A percentile compares a stretch with the other conserved stretches of the same genome.
These are phyloP conservation scores for Colletotrichum euphorbiae DNA, from an alignment of 2,329 filamentous ascomycete species.

Conservation along the genomic window DNA sequence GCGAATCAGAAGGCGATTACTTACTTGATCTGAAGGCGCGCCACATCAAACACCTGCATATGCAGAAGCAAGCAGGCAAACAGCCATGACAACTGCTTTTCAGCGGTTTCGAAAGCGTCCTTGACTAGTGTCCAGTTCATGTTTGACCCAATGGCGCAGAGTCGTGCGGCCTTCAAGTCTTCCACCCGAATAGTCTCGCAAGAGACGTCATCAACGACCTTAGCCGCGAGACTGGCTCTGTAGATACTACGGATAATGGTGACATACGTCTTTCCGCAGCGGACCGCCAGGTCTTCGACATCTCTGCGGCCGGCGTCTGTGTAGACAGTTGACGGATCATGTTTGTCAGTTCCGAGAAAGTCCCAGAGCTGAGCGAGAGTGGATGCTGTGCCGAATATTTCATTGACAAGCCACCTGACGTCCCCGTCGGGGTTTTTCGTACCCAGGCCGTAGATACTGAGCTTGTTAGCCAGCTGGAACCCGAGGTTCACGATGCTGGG, in stretches of 20 bases:
- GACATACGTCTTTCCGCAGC: slow-evolving; percentile 23
- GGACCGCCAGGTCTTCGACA: slow-evolving; percentile 17
- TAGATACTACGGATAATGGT: slow-evolving; percentile 29
- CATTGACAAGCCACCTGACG: background rate
- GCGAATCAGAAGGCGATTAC: background rate
- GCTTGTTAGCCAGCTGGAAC: slow-evolving; percentile 28
- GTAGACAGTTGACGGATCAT: slow-evolving; percentile 18
- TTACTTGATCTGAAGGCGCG: slow-evolving; percentile 19
- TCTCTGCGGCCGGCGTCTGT: slow-evolving; percentile 26
- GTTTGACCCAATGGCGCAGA: slow-evolving; percentile 17
- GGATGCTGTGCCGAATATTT: slow-evolving; percentile 5
- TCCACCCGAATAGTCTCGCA: slow-evolving; percentile 9
- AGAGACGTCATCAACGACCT: slow-evolving; percentile 9
- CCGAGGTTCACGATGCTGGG: slow-evolving; percentile 28
- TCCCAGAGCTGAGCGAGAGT: slow-evolving; percentile 26
- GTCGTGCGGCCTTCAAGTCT: slow-evolving; percentile 27
- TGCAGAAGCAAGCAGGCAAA: slow-evolving; percentile 15
- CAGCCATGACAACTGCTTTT: slow-evolving; percentile 16
- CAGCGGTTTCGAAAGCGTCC: background rate
- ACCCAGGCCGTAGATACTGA: slow-evolving; percentile 11
- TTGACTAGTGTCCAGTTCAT: background rate
- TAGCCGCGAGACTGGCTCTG: slow-evolving; percentile 24
- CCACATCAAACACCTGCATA: slow-evolving; percentile 27
- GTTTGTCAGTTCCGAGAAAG: slow-evolving; percentile 8
- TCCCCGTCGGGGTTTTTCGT: background rate